Base-by-base conservation (phyloP, 805 yeast genomes). In the Kodamaea jinghongensis region DNA sequence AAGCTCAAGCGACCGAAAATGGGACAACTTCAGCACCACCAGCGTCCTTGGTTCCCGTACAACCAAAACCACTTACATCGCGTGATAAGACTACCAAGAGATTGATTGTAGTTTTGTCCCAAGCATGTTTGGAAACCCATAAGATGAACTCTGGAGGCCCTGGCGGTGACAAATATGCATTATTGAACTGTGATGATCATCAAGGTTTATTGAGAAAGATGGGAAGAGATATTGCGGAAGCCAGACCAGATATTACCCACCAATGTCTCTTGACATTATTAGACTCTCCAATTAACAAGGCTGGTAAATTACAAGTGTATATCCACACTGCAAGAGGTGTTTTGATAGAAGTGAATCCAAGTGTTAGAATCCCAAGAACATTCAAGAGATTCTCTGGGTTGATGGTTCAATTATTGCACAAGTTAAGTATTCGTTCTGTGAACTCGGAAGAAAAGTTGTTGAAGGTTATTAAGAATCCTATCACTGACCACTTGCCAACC, bases 201-300 rank as follows among this genome's bases (percentile, higher is more conserved):
- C 99, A 93, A 68, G 97, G 97, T 11, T 71, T 91, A 38, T 71
- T 93, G 54, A 84, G 91, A 62, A 91, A 89, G 60, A 88, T 91
- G 95, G 96, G 95, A 38, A 79, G 98, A 59, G 98, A 93, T 58
- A 91, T 93, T 48, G 87, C 96, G 35, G 99, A 93, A 59, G 98
- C 97, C 6, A 81, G 99, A 63, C 99, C 99, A n/a, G 99, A 93
- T 63, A 93, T 93, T 55, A 93, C 99, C 31, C 99, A 93, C 61
- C 99, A 91, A 67, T 93, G 99, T 73, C 77, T 93, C 30, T 73
- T 93, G 63, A 91, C 99, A 3, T 72, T 93, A 48, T 73, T 93
- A 54, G 99, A 93, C 63, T 87, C 96, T n/a, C 99, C 99, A 31
- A 85, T 93, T 55, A 93, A 93, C 70, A 93, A 93, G 65, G 98